phyloP scores from a whole-genome alignment of 2,329 filamentous ascomycete genomes.

The Pestalotiopsis fici region DNA sequence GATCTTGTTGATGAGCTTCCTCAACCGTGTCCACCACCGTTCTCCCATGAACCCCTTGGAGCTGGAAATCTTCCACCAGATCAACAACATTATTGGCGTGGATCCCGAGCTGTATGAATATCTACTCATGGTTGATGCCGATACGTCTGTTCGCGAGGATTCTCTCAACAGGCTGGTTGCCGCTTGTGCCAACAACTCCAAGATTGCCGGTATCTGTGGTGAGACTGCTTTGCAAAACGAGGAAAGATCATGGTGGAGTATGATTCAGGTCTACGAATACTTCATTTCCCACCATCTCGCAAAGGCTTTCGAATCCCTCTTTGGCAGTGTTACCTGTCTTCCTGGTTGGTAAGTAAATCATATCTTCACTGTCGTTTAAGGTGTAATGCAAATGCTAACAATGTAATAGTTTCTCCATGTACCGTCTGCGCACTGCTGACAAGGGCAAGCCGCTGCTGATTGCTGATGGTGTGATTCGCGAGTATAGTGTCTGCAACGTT shows the following conservation, averaged over 20 bases:
- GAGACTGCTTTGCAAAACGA: constrained; percentile 97
- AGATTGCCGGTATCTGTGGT: constrained; percentile 96
- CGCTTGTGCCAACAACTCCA: constrained; percentile 88
- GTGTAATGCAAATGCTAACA: constrained; percentile 13
- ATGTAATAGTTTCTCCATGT: constrained; percentile 88
- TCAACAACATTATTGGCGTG: constrained; percentile 98
- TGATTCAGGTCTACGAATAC: constrained; percentile 99
- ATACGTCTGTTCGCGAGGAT: constrained; percentile 92
- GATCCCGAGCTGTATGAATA: constrained; percentile 98
- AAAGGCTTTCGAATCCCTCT: constrained; percentile 97
- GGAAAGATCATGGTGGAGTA: constrained; percentile 95
- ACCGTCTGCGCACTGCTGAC: constrained; percentile 90
- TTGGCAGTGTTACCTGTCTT: constrained; percentile 97
- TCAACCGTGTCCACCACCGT: constrained; percentile 95
- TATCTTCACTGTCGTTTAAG: constrained; percentile 18
- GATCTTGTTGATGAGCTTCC: constrained; percentile 92
- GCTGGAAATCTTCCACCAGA: constrained; percentile 97
- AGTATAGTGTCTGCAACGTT: constrained; percentile 86
- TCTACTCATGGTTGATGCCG: constrained; percentile 94
- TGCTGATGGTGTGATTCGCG: constrained; percentile 80
- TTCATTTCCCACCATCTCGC: constrained; percentile 97
- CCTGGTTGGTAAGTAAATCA: constrained; percentile 83
- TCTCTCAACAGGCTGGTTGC: constrained; percentile 90
- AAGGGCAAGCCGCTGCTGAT: constrained; percentile 95
- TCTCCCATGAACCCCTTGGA: constrained; percentile 94